Evolutionary conservation across 2,329 filamentous ascomycete species (phyloP).

Genomic region (Calonectria hawksworthii): DNA sequence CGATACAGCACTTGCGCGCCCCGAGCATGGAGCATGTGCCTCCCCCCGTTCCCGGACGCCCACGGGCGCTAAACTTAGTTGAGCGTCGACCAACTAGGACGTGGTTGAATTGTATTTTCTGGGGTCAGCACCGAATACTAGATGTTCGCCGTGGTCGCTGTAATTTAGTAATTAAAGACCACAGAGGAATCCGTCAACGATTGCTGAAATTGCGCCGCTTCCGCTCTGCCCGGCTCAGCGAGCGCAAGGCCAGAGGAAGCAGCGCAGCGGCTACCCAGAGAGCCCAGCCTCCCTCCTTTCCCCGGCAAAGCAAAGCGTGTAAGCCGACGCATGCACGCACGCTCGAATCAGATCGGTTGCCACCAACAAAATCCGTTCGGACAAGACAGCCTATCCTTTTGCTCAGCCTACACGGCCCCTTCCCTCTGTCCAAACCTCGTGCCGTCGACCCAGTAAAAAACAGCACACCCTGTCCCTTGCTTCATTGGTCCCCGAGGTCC

Average conservation of each 20-base stretch:
- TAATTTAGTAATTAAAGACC: neutral
- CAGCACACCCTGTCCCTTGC: slow-evolving; percentile 39
- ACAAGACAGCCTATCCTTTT: slow-evolving; percentile 14
- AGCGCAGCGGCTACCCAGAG: neutral
- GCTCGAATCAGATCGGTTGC: slow-evolving; percentile 4
- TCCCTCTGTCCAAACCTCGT: slow-evolving; percentile 24
- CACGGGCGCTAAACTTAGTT: slow-evolving; percentile 44
- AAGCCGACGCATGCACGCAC: neutral
- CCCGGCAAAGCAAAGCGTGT: neutral
- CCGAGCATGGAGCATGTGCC: slow-evolving; percentile 20
- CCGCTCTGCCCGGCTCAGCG: neutral
- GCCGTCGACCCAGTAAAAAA: slow-evolving; percentile 31
- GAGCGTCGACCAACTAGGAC: slow-evolving; percentile 17
- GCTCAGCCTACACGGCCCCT: slow-evolving; percentile 2
- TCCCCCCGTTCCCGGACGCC: slow-evolving; percentile 28
- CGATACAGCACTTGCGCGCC: slow-evolving; percentile 48
- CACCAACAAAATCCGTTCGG: slow-evolving; percentile 6
- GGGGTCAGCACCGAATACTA: slow-evolving; percentile 1
- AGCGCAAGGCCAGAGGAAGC: neutral
- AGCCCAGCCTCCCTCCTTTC: slow-evolving; percentile 8
- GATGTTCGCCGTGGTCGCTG: neutral
- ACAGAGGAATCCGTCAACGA: neutral
- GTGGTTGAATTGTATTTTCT: slow-evolving; percentile 26
- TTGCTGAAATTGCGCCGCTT: neutral
- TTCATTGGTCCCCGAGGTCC: slow-evolving; percentile 37